Conservation (phyloP, 139 green algal genomes). For the Mesotaenium endlicherianum region DNA sequence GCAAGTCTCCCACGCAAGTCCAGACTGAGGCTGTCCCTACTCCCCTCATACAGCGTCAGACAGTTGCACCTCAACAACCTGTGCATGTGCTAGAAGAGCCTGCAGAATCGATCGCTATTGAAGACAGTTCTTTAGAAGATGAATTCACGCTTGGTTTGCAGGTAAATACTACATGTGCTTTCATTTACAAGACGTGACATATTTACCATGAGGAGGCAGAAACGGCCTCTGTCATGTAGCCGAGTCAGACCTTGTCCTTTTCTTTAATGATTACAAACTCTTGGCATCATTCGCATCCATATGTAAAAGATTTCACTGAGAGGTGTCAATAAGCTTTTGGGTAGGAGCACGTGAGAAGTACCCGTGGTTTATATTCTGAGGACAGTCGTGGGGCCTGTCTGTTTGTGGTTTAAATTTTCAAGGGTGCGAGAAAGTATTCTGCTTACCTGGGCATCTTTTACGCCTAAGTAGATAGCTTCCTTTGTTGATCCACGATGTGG, state of each 20-base stretch:
- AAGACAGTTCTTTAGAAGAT: conserved; percentile 11
- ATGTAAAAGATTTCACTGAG: background rate
- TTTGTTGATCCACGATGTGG: background rate
- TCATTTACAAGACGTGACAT: background rate
- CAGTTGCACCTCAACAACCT: background rate
- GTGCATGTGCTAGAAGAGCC: background rate
- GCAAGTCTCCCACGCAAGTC: background rate
- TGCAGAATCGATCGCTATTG: background rate
- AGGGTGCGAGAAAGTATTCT: background rate
- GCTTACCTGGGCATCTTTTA: background rate
- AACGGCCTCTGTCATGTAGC: background rate
- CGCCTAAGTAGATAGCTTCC: background rate
- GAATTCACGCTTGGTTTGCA: conserved; percentile 13
- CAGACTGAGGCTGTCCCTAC: background rate
- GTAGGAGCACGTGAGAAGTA: background rate
- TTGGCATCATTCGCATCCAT: background rate
- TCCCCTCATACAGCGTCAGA: background rate
- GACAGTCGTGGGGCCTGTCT: background rate
- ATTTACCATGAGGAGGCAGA: background rate
- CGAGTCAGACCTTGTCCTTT: background rate
- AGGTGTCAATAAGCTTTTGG: background rate
- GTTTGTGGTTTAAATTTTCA: background rate
- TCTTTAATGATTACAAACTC: background rate
- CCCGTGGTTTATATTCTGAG: background rate
- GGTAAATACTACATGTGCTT: background rate